These are phyloP conservation scores for Geranomyces michiganensis DNA, from an alignment of 192 early-diverging fungal species.

Conservation along the genomic window DNA sequence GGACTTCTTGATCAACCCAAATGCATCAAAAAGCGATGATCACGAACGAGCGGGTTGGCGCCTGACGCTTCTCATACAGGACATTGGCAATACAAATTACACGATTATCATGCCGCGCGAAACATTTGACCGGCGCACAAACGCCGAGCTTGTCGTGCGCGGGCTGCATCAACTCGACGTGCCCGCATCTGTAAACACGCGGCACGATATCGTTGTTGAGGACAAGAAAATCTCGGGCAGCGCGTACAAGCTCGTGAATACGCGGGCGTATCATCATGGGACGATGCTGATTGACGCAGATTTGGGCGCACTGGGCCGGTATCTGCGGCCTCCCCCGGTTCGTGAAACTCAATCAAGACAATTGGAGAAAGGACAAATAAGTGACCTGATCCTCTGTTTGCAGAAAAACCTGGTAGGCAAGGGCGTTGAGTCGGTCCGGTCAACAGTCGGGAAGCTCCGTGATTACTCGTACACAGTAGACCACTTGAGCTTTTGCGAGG, in stretches of 20 bases:
- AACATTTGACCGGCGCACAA: slow-evolving; percentile 73
- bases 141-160: slow-evolving; percentile 74
- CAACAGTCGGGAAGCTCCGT: slow-evolving; percentile 79
- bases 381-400: slow-evolving; percentile 1
- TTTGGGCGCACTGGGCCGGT: slow-evolving; percentile 56
- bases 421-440: slow-evolving; percentile 90
- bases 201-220: slow-evolving; percentile 67
- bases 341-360: not conserved
- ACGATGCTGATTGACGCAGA: slow-evolving; percentile 97
- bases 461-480: slow-evolving; percentile 81
- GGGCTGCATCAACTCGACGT: slow-evolving; percentile 82
- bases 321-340: slow-evolving; percentile 46
- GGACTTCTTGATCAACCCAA: too few relatives aligned
- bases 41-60: not conserved
- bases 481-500: slow-evolving; percentile 81
- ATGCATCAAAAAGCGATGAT: too few relatives aligned
- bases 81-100: slow-evolving; percentile 95
- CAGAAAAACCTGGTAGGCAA: slow-evolving; percentile 70
- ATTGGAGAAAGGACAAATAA: not conserved
- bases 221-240: slow-evolving; percentile 85
- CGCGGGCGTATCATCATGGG: slow-evolving; percentile 92
- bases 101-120: slow-evolving; percentile 89
- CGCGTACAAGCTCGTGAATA: slow-evolving; percentile 87
- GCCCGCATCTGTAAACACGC: slow-evolving; percentile 77
- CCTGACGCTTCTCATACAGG: slow-evolving; percentile 48